A percentile compares a stretch with the other conserved stretches of the same genome.
Evolutionary conservation across 805 yeast species (phyloP).

Genomic region (Scheffersomyces amazonensis): DNA sequence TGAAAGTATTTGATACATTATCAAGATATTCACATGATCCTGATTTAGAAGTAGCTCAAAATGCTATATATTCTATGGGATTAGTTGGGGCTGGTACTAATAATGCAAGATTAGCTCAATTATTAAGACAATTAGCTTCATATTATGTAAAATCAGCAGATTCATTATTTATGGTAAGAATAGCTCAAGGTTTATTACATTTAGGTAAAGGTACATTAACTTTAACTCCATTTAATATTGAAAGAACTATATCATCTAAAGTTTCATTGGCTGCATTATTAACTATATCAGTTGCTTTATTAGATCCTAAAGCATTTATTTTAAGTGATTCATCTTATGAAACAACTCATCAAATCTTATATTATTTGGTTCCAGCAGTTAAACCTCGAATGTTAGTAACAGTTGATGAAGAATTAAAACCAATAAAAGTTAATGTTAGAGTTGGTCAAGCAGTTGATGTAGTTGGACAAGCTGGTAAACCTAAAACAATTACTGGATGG

Average conservation of each 20-base stretch:
- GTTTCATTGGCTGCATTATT: constrained; percentile 87
- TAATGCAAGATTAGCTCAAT: constrained; percentile 95
- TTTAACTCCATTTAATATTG: constrained; percentile 84
- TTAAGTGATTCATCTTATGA: constrained; percentile 54
- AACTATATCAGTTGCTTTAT: constrained; percentile 77
- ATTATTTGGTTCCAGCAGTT: constrained; percentile 81
- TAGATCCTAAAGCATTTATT: constrained; percentile 83
- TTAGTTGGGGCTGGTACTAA: constrained; percentile 98
- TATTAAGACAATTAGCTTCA: constrained; percentile 89
- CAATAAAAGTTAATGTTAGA: constrained; percentile 91
- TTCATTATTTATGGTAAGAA: constrained; percentile 85
- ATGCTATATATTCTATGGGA: constrained; percentile 96
- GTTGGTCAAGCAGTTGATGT: constrained; percentile 99
- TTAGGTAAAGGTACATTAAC: constrained; percentile 95
- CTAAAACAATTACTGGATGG: constrained; percentile 99
- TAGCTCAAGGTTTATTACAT: constrained; percentile 93
- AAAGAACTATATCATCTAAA: constrained; percentile 81
- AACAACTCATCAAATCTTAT: constrained; percentile 71
- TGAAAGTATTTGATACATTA: constrained; percentile 94
- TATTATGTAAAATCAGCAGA: constrained; percentile 90
- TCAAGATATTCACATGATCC: constrained; percentile 96
- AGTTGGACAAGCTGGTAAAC: constrained; percentile 99
- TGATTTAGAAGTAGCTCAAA: constrained; percentile 89
- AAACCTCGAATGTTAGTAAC: constrained; percentile 93
- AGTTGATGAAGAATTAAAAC: constrained; percentile 85